Evolutionary conservation across 106 monocot genomes (phyloP).

Genomic region (Apostasia shenzhenica): DNA sequence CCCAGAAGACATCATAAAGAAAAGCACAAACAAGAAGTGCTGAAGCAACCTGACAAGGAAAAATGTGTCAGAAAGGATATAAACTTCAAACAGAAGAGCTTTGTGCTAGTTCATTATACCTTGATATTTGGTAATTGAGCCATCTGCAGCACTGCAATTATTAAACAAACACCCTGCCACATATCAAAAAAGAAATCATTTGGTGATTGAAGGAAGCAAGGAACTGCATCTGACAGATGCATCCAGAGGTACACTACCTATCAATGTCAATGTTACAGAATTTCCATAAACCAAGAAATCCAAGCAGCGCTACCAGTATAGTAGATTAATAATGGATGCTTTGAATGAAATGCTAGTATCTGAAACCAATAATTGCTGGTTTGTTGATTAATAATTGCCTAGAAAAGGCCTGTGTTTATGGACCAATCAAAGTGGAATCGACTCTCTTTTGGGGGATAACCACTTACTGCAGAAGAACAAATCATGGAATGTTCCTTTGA

Average conservation of each 20-base stretch:
- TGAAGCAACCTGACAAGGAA: slow-evolving; percentile 6
- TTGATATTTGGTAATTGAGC: slow-evolving; percentile 13
- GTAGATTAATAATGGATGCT: too few relatives aligned
- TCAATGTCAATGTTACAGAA: too few relatives aligned
- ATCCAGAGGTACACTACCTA: neutral
- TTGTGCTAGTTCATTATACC: neutral
- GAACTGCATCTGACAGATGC: neutral
- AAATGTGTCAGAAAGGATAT: neutral
- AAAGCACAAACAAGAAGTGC: slow-evolving; percentile 9
- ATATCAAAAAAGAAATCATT: slow-evolving; percentile 1
- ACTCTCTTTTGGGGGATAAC: too few relatives aligned
- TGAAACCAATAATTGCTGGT: too few relatives aligned
- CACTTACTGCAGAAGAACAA: too few relatives aligned
- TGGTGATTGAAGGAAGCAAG: neutral
- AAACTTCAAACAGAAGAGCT: neutral
- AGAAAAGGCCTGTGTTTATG: too few relatives aligned
- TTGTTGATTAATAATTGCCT: too few relatives aligned
- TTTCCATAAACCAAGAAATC: too few relatives aligned
- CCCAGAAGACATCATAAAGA: slow-evolving; percentile 13
- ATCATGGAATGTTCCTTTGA: too few relatives aligned
- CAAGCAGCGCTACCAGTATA: too few relatives aligned
- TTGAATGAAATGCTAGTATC: too few relatives aligned
- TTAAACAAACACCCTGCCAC: neutral
- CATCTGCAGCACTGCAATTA: slow-evolving; percentile 1
- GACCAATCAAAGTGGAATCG: too few relatives aligned